A percentile compares a stretch with the other conserved stretches of the same genome.
Evolutionary conservation across 2,329 filamentous ascomycete species (phyloP).

Genomic region (Hymenoscyphus scutula): DNA sequence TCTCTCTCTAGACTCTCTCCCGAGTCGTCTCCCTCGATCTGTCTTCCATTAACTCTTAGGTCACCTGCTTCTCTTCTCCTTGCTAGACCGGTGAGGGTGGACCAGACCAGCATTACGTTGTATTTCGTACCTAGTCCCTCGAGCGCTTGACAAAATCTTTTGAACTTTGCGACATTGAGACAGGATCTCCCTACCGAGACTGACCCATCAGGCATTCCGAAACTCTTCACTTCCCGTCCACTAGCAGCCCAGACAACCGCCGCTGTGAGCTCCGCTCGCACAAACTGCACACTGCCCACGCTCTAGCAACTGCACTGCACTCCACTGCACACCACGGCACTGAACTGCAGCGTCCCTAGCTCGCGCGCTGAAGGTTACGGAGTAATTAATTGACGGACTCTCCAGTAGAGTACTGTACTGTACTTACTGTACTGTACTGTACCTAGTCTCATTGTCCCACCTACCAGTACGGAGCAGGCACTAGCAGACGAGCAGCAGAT

Average conservation of each 20-base stretch:
- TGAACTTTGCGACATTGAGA: background rate
- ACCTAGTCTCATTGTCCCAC: too few relatives aligned
- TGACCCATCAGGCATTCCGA: background rate
- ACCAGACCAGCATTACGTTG: background rate
- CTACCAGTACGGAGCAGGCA: too few relatives aligned
- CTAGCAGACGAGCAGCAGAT: too few relatives aligned
- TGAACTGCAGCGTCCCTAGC: background rate
- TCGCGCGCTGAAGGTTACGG: background rate
- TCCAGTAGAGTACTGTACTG: too few relatives aligned
- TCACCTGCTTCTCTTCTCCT: too few relatives aligned
- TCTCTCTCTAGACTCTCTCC: background rate
- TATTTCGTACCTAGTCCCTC: too few relatives aligned
- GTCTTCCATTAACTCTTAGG: too few relatives aligned
- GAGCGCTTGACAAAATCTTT: background rate
- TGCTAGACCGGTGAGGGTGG: too few relatives aligned
- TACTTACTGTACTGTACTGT: too few relatives aligned
- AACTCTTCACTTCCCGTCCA: background rate
- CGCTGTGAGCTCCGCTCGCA: background rate
- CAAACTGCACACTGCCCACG: background rate
- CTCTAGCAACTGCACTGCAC: too few relatives aligned
- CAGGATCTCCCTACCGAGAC: background rate
- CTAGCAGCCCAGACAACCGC: background rate
- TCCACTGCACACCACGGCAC: background rate
- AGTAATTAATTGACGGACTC: too few relatives aligned
- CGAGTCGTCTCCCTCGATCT: background rate